Evolutionary conservation across 2,329 filamentous ascomycete species (phyloP), one percentile per base, ranked within the genome.

Genomic region (Epichloe sp.): DNA sequence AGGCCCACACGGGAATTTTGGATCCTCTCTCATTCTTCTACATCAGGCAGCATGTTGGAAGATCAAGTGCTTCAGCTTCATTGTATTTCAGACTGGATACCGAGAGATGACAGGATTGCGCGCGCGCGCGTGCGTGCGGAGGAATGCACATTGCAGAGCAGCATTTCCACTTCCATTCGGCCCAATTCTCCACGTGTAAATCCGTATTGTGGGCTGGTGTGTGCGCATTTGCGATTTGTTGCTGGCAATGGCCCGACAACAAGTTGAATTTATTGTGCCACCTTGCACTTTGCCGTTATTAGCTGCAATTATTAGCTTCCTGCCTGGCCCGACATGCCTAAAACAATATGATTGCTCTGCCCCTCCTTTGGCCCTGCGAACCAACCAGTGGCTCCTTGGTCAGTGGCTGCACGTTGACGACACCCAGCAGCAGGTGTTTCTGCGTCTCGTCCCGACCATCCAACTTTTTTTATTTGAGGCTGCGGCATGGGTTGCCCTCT

Each of bases 381-480:
- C 42, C 19, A 44, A 41, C 46, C 34, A 38, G 34, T 23, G 31
- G 11, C 31, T 31, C 31, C 31, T 31, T 34, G 31, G 12, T 7
- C 17, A n/a, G 35, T n/a, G 49, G 54, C 58, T 60, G 58, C 58
- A 55, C 52, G 56, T 56, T 59, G 57, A 59, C 57, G 57, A 58
- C 58, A 59, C 55, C 47, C 44, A 47, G 48, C 51, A 36, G 53
- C 54, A 49, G 47, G 21, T 40, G 19, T 48, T 37, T 31, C 35
- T 44, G 46, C 48, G 45, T 50, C 55, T 53, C 49, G 47, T 54
- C 50, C 54, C 54, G 54, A 57, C 55, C 51, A 53, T 52, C 54
- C 49, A 55, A 57, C 51, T 36, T 11, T 26, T 31, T 31, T 31
- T 8, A 31, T 31, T 34, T 44, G 52, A 26, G 52, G 34, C 41